Evolutionary conservation across 352 stramenopile species (phyloP), one percentile per base, ranked within the genome.

Genomic region (Phytophthora meadii): DNA sequence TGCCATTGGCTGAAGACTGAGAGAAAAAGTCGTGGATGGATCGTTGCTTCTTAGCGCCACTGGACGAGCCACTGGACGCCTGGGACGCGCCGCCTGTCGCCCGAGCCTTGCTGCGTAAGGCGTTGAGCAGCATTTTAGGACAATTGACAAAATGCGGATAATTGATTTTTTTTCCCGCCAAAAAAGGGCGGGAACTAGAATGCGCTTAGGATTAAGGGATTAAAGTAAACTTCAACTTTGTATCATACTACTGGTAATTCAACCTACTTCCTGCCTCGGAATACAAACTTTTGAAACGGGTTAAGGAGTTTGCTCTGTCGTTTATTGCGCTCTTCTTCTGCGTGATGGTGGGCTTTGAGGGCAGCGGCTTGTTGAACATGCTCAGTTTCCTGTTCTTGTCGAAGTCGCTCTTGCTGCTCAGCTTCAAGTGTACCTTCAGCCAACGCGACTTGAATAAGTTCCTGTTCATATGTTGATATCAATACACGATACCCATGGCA

Each of bases 21-120:
- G 78, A 76, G 62, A 95, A 95, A 59, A 93, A 95, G 54, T 95
- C 87, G 69, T 92, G 84, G 60, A 95, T 90, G 10, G 84, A 93
- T 27, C 87, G 85, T 72, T 95, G 87, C 63, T 92, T 94, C 75
- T 92, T 92, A 58, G 67, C 54, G 19, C 54, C 53, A 4, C 48
- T n/a, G 27, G 64, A 61, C 9, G 60, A 37, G 12, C 46, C 54
- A 24, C 41, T 53, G 24, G 44, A 54, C 22, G 45, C 22, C 37
- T 63, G 54, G 14, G 60, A 61, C 48, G 44, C 55, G 53, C 55
- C 61, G 53, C 55, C 61, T 41, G 48, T 50, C 28, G 40, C 37
- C 51, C 62, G 68, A 25, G 68, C 32, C 65, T 85, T 85, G 52
- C 28, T 78, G 12, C 74, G 77, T 50, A 81, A 57, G 24, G 70